Base-by-base conservation (phyloP, 306 rosid genomes). In the Trifolium repens region DNA sequence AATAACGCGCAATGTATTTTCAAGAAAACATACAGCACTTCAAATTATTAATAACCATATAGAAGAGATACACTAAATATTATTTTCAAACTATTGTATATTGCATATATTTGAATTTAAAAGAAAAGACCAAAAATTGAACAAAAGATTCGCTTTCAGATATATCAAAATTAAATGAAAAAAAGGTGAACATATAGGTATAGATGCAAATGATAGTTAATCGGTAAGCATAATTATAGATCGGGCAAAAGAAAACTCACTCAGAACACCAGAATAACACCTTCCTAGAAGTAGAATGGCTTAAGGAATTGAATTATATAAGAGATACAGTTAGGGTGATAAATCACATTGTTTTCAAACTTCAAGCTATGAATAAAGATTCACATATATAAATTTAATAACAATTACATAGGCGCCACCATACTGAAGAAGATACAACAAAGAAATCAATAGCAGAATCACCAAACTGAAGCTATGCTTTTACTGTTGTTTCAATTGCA, bases 401-500 rank as follows among this genome's bases (percentile, higher is more conserved):
- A 13, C 63, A 55, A 58, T 27, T 53, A 71, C 77, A 46, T 67
- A 44, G 8, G 24, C 26, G 13, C 39, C 39, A 43, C 24, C 11
- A 24, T 7, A 12, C 16, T 24, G 3, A 40, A 57, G 12, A 8
- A 57, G 12, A 8, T 63, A 40, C 42, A 58, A 58, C 50, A 62
- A 60, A 63, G 19, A 43, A 14, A 59, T n/a, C 37, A 14, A 59
- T n/a, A 22, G 24, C 24, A 22, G 24, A 22, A 22, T 22, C 24
- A 22, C 24, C 37, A 24, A 24, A 40, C 7, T 12, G 32, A 65
- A 16, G 64, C 92, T 87, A 94, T 59, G 93, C 98, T 85, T 78
- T 57, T 52, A 91, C 93, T 46, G 55, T 27, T 62, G 97, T 87
- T 81, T 87, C 98, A 50, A 88, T 90, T n/a, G 88, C 90, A 68